Conservation (phyloP, 169 alveolate species). For the Cystoisospora suis region DNA sequence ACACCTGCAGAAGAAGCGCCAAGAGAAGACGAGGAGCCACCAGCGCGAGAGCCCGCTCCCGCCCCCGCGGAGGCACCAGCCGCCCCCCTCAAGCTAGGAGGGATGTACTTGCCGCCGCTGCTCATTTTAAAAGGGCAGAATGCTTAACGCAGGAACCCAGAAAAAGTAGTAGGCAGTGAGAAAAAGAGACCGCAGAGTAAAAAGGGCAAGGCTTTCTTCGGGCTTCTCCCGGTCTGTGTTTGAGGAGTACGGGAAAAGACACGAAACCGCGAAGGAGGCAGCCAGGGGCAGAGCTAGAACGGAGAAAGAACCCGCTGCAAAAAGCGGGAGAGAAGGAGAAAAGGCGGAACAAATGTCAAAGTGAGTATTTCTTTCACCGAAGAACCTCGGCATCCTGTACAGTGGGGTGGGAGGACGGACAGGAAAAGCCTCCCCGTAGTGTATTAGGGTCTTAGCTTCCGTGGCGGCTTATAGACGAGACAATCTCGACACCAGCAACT, state of each 20-base stretch:
- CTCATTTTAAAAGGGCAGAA: background rate
- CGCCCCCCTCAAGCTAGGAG: constrained; percentile 42
- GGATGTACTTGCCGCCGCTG: constrained; percentile 45
- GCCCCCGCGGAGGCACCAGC: constrained; percentile 17
- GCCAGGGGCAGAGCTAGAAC: background rate
- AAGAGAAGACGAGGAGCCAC: background rate
- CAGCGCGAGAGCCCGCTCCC: background rate
- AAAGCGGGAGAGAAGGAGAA: background rate
- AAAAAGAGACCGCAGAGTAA: background rate
- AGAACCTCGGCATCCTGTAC: too few species aligned
- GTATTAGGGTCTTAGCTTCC: too few species aligned
- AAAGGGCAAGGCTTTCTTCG: background rate
- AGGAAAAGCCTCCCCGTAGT: too few species aligned
- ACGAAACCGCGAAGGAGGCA: background rate
- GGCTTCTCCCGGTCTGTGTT: background rate
- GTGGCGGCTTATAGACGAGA: too few species aligned
- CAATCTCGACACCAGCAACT: too few species aligned
- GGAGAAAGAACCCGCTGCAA: background rate
- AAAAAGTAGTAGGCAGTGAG: background rate
- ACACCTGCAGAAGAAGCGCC: background rate
- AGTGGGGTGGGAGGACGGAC: too few species aligned
- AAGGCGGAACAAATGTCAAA: background rate
- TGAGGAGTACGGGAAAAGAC: background rate
- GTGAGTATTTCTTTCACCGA: too few species aligned
- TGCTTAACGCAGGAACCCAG: background rate